Conservation (phyloP, 352 stramenopile genomes). For the Phytophthora sojae region DNA sequence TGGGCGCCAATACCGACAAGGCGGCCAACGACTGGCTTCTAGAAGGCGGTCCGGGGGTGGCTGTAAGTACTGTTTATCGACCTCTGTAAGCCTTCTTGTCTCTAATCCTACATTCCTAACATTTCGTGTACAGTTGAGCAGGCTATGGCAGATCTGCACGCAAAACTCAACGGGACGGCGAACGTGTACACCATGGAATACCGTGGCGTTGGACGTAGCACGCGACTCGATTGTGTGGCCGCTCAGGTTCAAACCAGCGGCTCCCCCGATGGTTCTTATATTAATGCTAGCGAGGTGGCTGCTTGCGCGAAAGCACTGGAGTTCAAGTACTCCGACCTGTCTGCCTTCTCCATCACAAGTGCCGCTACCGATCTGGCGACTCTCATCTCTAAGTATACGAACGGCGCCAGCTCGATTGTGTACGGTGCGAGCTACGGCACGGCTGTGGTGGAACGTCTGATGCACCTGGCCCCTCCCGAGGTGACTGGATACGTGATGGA, state of each 20-base stretch:
- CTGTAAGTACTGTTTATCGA: not conserved
- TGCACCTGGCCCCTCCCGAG: not conserved
- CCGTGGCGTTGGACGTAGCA: no score
- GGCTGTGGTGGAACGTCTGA: not conserved
- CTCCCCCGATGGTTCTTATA: conserved; percentile 2
- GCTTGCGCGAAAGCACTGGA: conserved; percentile 20
- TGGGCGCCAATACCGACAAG: conserved; percentile 5
- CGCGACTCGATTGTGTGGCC: conserved; percentile 21
- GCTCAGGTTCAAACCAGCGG: conserved; percentile 22
- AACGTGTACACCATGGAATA: no score
- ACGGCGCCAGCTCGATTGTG: not conserved
- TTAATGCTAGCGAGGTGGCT: conserved; percentile 19
- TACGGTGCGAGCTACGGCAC: not conserved
- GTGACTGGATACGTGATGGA: conserved; percentile 13
- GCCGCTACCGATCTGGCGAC: not conserved
- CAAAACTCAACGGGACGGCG: not conserved
- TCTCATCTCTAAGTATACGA: not conserved
- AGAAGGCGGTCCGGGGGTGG: no score
- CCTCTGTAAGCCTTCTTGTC: not conserved
- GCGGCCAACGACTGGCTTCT: not conserved
- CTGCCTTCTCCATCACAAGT: not conserved
- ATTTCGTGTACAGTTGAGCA: not conserved
- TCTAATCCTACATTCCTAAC: not conserved
- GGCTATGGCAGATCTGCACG: not conserved
- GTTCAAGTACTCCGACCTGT: not conserved